phyloP scores from a whole-genome alignment of 495 filamentous ascomycete genomes.

The Sordaria brevicollis region DNA sequence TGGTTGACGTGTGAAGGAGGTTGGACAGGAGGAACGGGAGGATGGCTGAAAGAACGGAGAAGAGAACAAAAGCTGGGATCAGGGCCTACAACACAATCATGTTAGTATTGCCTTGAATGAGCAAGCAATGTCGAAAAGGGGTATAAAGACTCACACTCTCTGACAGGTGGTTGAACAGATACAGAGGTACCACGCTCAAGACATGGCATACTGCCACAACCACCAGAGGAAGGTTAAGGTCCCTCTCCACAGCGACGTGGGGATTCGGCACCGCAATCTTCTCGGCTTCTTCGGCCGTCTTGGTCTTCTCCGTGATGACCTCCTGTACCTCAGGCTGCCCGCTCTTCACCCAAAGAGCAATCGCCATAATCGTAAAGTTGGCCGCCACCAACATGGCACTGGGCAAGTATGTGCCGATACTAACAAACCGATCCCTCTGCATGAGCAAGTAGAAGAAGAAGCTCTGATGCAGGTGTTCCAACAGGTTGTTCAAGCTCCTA shows the following conservation, averaged over 20 bases:
- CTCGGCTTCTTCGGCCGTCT: constrained; percentile 10
- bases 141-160: constrained; percentile 43
- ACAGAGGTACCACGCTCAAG: constrained; percentile 73
- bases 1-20: constrained; percentile 34
- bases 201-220: constrained; percentile 64
- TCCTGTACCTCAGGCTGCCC: constrained; percentile 35
- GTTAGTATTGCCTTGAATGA: constrained; percentile 2
- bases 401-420: constrained; percentile 93
- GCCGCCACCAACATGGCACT: constrained; percentile 92
- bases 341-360: constrained; percentile 82
- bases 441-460: constrained; percentile 99
- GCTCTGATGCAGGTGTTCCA: constrained; percentile 95
- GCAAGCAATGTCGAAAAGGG: neutral
- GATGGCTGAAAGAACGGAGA: constrained; percentile 46
- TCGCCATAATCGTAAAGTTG: constrained; percentile 92
- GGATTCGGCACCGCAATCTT: constrained; percentile 7
- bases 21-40: constrained; percentile 49
- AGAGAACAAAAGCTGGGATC: constrained; percentile 43
- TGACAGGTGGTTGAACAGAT: constrained; percentile 69
- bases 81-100: constrained; percentile 43
- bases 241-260: constrained; percentile 46
- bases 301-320: constrained; percentile 4
- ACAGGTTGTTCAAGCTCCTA: constrained; percentile 85
- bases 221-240: constrained; percentile 66
- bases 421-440: constrained; percentile 83